phyloP scores from a whole-genome alignment of 2,329 filamentous ascomycete genomes.

The Arthrobotrys sinensis region DNA sequence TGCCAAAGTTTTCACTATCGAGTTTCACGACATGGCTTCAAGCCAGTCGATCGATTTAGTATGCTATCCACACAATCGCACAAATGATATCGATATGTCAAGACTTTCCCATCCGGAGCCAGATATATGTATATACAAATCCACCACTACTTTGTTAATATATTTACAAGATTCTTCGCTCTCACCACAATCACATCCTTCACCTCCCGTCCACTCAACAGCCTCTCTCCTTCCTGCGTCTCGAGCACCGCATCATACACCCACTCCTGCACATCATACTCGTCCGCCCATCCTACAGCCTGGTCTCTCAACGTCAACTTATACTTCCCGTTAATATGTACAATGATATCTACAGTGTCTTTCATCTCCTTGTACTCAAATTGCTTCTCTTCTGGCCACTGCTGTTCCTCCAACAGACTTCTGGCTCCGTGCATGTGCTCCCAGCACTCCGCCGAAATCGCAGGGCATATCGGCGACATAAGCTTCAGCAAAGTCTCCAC shows the following conservation, averaged over 20 bases:
- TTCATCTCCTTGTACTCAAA: constrained; percentile 70
- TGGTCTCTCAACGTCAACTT: constrained; percentile 77
- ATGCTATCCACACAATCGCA: not conserved
- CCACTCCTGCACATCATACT: constrained; percentile 73
- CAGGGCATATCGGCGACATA: constrained; percentile 84
- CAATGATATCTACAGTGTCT: constrained; percentile 72
- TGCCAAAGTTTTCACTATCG: not conserved
- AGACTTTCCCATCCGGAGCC: constrained; percentile 6
- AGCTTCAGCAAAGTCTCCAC: constrained; percentile 76
- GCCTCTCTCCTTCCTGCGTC: constrained; percentile 74
- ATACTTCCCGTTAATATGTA: constrained; percentile 86
- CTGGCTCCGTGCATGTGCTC: constrained; percentile 71
- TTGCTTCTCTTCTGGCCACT: constrained; percentile 72
- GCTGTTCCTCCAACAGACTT: constrained; percentile 70
- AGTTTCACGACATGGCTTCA: not conserved
- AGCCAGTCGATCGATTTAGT: not conserved
- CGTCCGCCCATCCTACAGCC: constrained; percentile 68
- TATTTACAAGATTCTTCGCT: constrained; percentile 80
- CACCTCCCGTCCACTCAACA: constrained; percentile 72
- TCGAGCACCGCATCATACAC: constrained; percentile 75
- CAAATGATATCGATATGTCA: constrained; percentile 2
- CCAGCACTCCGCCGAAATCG: constrained; percentile 87
- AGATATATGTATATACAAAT: constrained; percentile 42
- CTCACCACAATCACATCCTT: constrained; percentile 78
- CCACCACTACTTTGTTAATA: constrained; percentile 72